Evolutionary conservation across 192 early-diverging fungal species (phyloP), one percentile per base, ranked within the genome.

Genomic region (Umbelopsis sp.): DNA sequence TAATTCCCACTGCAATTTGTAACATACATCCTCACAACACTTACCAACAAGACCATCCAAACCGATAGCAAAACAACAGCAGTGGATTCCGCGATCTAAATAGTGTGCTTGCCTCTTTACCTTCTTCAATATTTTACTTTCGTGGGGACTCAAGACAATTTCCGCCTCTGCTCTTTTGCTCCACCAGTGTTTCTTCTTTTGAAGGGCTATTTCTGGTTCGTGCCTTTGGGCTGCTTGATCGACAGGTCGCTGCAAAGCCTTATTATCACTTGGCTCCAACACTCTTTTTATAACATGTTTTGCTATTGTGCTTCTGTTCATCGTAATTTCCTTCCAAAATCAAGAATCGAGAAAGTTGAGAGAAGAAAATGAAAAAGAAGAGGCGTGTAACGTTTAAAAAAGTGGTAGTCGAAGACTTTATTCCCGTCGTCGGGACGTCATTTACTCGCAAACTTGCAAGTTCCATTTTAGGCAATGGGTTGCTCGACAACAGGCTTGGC

Each of bases 31-130:
- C 24, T 25, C n/a, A 9, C 7, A 25, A n/a, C 16, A 36, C 73
- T 77, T 81, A 78, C 85, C 85, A 44, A 86, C 45, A 53, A 86
- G 68, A 66, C 74, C 74, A 68, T 86, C 85, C 17, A 86, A 51
- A 4, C 85, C 85, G 68, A 86, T 65, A 20, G 65, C 71, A 17
- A 71, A 81, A 31, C 73, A 75, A 45, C 85, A 79, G 26, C 77
- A 68, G 22, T 80, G 54, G 6, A 84, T 17, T 16, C 82, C 85
- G 8, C 81, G 80, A 49, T 86, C 85, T 10, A 86, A 69, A 45
- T 79, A 69, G 21, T 75, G 72, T 21, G 85, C 85, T 10, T 79
- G 45, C 1, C 51, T 52, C 53, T 86, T 86, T 43, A 86, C 85
- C 26, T 76, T 67, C 11, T 34, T 67, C 41, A 86, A 66, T 0